Percentiles rank a stretch among this genome's conserved stretches.
These are phyloP conservation scores for Tillandsia fasciculata DNA, from an alignment of 176 grass and related monocot species.

Conservation along the genomic window DNA sequence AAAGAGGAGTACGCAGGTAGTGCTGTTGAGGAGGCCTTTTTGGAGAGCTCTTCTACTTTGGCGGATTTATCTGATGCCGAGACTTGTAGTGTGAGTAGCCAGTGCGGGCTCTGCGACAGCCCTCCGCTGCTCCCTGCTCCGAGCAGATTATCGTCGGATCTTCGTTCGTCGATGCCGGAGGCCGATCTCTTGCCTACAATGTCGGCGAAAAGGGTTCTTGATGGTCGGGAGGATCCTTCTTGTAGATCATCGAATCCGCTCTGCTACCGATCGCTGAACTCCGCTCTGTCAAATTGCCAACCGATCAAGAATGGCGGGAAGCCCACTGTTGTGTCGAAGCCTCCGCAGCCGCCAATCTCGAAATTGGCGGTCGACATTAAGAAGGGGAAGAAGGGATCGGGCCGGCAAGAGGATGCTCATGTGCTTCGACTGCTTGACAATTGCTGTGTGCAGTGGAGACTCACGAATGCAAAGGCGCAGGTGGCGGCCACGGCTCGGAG, in stretches of 20 bases:
- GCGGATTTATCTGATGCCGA: slow-evolving; percentile 49
- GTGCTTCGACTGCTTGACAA: slow-evolving; percentile 62
- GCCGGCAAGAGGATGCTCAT: slow-evolving; percentile 59
- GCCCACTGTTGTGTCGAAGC: slow-evolving; percentile 21
- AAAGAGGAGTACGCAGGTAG: not conserved
- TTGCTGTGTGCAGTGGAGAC: slow-evolving; percentile 46
- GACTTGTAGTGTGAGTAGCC: slow-evolving; percentile 30
- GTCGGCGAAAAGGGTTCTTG: not conserved
- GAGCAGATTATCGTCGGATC: slow-evolving; percentile 32
- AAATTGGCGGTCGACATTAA: slow-evolving; percentile 35
- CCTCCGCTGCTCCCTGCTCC: slow-evolving; percentile 46
- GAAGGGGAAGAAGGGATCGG: slow-evolving; percentile 45
- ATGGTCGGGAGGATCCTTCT: slow-evolving; percentile 3
- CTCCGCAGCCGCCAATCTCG: slow-evolving; percentile 48
- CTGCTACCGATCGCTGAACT: slow-evolving; percentile 60
- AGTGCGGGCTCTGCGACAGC: slow-evolving; percentile 48
- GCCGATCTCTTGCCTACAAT: slow-evolving; percentile 20
- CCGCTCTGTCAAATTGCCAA: slow-evolving; percentile 39
- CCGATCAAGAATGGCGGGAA: slow-evolving; percentile 20
- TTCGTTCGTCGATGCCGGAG: slow-evolving; percentile 68
- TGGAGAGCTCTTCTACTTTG: slow-evolving; percentile 33
- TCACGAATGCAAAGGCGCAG: slow-evolving; percentile 47
- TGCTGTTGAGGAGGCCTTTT: slow-evolving; percentile 16
- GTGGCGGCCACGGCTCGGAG: slow-evolving; percentile 32
- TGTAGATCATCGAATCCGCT: slow-evolving; percentile 50